Percentiles rank a stretch among this genome's conserved stretches.
Evolutionary conservation across 2,329 filamentous ascomycete species (phyloP).

Genomic region (Juglanconis sp.): DNA sequence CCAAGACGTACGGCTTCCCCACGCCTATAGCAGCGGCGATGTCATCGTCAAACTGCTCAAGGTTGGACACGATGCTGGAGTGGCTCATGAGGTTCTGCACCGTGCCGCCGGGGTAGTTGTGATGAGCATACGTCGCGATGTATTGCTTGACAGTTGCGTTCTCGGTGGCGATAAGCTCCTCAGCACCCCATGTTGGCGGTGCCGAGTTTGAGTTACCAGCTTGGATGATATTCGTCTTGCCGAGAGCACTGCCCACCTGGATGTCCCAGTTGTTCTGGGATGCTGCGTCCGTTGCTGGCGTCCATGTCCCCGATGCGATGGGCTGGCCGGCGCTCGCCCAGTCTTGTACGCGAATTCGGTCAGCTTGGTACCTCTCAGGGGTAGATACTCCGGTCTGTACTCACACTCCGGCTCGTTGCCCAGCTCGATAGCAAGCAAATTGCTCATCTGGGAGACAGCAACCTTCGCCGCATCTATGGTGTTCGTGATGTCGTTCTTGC

Average conservation of each 20-base stretch:
- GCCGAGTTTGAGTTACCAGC: slow-evolving; percentile 37
- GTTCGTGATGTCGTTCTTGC: slow-evolving; percentile 50
- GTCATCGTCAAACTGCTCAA: slow-evolving; percentile 38
- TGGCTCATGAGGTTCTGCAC: slow-evolving; percentile 44
- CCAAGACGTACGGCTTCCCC: slow-evolving; percentile 44
- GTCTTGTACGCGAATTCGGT: slow-evolving; percentile 24
- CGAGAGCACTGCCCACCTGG: slow-evolving; percentile 32
- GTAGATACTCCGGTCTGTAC: slow-evolving; percentile 15
- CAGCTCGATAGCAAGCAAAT: slow-evolving; percentile 52
- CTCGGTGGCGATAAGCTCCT: slow-evolving; percentile 35
- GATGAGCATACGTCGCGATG: slow-evolving; percentile 41
- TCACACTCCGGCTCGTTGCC: slow-evolving; percentile 57
- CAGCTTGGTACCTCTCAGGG: neutral
- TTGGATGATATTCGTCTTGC: slow-evolving; percentile 34
- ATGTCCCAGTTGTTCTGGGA: slow-evolving; percentile 39
- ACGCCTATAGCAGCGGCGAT: slow-evolving; percentile 34
- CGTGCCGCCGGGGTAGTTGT: slow-evolving; percentile 46
- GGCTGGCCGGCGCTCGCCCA: slow-evolving; percentile 34
- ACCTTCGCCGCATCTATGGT: slow-evolving; percentile 49
- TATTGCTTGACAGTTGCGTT: slow-evolving; percentile 35
- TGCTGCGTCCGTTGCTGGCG: slow-evolving; percentile 32
- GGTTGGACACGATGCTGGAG: slow-evolving; percentile 35
- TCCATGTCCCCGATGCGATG: slow-evolving; percentile 36
- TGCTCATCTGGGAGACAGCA: slow-evolving; percentile 41
- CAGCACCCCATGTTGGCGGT: slow-evolving; percentile 36